phyloP scores from a whole-genome alignment of 2,329 filamentous ascomycete species.

The Zymoseptoria crescenta region DNA sequence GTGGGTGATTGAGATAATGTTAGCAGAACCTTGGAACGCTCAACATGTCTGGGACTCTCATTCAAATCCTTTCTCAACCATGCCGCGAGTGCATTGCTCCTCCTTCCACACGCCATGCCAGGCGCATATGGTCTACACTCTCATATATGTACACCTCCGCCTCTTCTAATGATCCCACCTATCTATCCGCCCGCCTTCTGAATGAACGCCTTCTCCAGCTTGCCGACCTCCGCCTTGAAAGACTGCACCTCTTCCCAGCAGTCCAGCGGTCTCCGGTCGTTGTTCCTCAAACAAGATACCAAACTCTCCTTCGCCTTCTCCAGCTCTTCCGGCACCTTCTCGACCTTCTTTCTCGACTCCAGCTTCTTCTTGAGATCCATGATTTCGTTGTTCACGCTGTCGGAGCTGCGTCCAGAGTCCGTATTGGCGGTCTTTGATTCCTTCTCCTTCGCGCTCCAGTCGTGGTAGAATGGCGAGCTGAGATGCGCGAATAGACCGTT shows the following conservation, averaged over 20 bases:
- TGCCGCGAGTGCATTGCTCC: background rate
- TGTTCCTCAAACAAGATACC: slow-evolving; percentile 69
- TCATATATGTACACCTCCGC: slow-evolving; percentile 2
- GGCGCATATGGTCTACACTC: background rate
- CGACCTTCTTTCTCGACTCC: slow-evolving; percentile 48
- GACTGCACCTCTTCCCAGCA: slow-evolving; percentile 89
- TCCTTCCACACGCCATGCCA: background rate
- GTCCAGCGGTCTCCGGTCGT: slow-evolving; percentile 82
- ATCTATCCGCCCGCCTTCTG: slow-evolving; percentile 60
- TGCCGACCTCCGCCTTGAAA: slow-evolving; percentile 83
- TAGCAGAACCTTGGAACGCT: background rate
- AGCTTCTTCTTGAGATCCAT: slow-evolving; percentile 46
- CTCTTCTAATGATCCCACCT: background rate
- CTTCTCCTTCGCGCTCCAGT: slow-evolving; percentile 27
- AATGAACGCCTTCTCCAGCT: slow-evolving; percentile 80
- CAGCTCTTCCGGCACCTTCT: slow-evolving; percentile 61
- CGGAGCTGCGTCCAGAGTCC: slow-evolving; percentile 40
- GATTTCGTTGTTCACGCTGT: slow-evolving; percentile 51
- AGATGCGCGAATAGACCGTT: slow-evolving; percentile 27
- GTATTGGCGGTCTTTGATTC: slow-evolving; percentile 35
- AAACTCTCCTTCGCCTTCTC: slow-evolving; percentile 69
- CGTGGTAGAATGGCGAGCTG: slow-evolving; percentile 30
- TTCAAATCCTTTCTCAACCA: background rate
- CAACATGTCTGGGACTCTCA: background rate
- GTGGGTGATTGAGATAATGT: background rate